A percentile compares a stretch with the other conserved stretches of the same genome.
phyloP scores from a whole-genome alignment of 352 stramenopile genomes.

The Thalassiosira oceanica region DNA sequence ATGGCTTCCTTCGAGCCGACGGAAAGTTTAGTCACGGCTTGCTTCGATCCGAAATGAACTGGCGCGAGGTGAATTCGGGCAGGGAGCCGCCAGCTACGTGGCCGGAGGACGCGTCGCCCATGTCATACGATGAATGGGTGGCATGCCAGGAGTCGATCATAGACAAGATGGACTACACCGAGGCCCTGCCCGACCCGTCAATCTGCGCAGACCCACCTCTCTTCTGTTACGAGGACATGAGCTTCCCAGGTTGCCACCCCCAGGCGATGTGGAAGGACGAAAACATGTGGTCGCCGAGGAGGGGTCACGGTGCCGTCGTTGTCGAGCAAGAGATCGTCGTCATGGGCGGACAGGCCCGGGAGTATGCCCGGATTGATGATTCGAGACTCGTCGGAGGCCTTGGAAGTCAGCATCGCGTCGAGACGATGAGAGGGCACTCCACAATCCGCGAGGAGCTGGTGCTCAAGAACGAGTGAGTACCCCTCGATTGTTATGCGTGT shows the following conservation, averaged over 20 bases:
- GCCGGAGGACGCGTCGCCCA: constrained; percentile 27
- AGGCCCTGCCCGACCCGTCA: constrained; percentile 31
- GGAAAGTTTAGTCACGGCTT: constrained; percentile 29
- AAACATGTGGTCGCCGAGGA: constrained; percentile 62
- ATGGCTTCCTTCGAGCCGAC: constrained; percentile 38
- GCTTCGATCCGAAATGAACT: constrained; percentile 67
- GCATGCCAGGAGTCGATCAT: constrained; percentile 69
- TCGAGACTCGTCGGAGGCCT: constrained; percentile 53
- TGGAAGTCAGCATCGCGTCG: constrained; percentile 35
- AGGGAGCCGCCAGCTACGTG: constrained; percentile 48
- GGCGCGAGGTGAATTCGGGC: constrained; percentile 59
- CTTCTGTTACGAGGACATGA: constrained; percentile 31
- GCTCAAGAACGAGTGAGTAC: constrained; percentile 82
- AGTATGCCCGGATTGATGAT: constrained; percentile 51
- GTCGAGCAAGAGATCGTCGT: constrained; percentile 59
- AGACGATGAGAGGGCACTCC: constrained; percentile 46
- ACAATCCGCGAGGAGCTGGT: constrained; percentile 62
- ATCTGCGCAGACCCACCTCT: constrained; percentile 42
- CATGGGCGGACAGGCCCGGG: constrained; percentile 59
- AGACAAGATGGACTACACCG: constrained; percentile 35
- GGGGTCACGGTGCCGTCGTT: constrained; percentile 45
- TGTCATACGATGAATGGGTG: constrained; percentile 81
- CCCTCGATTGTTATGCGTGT: too few relatives aligned
- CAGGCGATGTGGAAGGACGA: constrained; percentile 65
- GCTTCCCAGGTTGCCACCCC: constrained; percentile 30